These are phyloP conservation scores for Fraxinus greggii DNA, from an alignment of 305 asterid genomes.

Conservation along the genomic window DNA sequence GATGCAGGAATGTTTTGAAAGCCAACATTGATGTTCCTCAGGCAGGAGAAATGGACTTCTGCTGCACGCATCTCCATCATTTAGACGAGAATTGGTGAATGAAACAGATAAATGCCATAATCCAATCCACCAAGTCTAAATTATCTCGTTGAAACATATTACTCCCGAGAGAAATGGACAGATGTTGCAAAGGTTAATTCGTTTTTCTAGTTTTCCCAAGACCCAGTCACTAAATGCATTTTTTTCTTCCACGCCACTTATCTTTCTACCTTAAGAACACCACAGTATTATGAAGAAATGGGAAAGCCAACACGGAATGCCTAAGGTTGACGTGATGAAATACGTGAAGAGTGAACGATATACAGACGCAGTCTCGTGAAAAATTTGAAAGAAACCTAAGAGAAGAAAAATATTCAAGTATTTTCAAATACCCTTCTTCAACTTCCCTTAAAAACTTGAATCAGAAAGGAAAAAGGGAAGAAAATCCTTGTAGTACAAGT, in stretches of 20 bases:
- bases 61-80: slow-evolving; percentile 82
- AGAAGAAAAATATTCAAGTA: not conserved
- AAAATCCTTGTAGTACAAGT: not conserved
- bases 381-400: not conserved
- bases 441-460: too few relatives aligned
- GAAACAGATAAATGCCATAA: slow-evolving; percentile 84
- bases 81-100: slow-evolving; percentile 82
- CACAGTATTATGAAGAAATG: slow-evolving; percentile 82
- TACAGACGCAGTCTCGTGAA: slow-evolving; percentile 45
- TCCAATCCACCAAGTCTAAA: slow-evolving; percentile 68
- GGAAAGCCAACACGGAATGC: slow-evolving; percentile 62
- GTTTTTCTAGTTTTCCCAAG: not conserved
- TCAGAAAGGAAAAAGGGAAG: not conserved
- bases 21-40: slow-evolving; percentile 89
- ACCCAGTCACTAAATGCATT: not conserved
- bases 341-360: slow-evolving; percentile 60
- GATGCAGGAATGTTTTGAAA: slow-evolving; percentile 77
- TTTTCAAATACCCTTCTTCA: too few relatives aligned
- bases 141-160: slow-evolving; percentile 77
- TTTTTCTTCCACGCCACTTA: not conserved
- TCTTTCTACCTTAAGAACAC: not conserved
- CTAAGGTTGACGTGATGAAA: slow-evolving; percentile 78
- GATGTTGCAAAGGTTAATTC: slow-evolving; percentile 68
- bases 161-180: slow-evolving; percentile 83
- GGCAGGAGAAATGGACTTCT: slow-evolving; percentile 69